phyloP scores from a whole-genome alignment of 345 rosid genomes.

The Rhodamnia argentea region DNA sequence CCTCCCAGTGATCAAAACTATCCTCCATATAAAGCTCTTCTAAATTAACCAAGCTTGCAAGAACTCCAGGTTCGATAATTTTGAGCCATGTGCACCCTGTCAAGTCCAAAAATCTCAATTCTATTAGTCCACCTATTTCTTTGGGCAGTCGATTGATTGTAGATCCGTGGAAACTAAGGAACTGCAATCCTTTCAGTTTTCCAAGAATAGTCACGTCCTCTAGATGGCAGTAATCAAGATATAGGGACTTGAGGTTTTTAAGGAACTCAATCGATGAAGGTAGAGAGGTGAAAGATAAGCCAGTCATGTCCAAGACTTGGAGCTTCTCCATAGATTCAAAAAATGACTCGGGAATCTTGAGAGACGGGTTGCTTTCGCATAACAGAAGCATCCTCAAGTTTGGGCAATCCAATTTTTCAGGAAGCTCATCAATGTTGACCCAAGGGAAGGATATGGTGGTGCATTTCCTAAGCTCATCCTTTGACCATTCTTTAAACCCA shows the following conservation, averaged over 20 bases:
- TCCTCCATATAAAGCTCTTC: background rate
- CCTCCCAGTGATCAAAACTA: background rate
- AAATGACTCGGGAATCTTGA: background rate
- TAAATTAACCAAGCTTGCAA: background rate
- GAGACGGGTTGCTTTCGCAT: rapidly evolving
- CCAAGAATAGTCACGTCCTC: background rate
- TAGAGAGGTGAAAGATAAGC: background rate
- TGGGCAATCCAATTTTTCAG: background rate
- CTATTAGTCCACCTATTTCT: background rate
- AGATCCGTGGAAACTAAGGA: background rate
- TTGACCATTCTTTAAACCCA: background rate
- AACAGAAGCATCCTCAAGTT: background rate
- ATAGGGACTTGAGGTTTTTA: background rate
- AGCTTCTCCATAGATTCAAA: background rate
- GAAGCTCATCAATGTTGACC: background rate
- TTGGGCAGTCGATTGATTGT: background rate
- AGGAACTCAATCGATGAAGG: background rate
- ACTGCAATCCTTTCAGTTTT: background rate
- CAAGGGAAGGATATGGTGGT: rapidly evolving
- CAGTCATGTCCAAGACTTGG: background rate
- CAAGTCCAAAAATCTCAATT: background rate
- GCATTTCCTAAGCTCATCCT: background rate
- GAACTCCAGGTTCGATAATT: background rate
- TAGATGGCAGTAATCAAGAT: rapidly evolving
- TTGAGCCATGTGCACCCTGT: background rate